Evolutionary conservation across 768 basidiomycete species (phyloP).

Genomic region (Tulasnella sp.): DNA sequence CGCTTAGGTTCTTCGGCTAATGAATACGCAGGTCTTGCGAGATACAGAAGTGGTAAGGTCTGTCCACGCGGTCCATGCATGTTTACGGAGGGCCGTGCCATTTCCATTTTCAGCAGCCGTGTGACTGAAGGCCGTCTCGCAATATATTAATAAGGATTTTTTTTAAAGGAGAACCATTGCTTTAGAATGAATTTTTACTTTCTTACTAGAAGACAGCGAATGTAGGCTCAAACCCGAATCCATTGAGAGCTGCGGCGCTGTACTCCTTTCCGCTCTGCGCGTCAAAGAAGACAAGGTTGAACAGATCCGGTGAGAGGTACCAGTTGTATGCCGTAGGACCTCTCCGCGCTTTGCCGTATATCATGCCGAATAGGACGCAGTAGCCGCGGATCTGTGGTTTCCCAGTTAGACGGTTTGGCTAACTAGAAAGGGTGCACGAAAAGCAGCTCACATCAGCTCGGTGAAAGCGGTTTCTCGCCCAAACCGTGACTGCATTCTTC

Average conservation of each 20-base stretch:
- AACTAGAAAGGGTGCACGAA: too few species aligned
- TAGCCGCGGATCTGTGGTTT: background rate
- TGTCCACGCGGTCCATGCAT: too few species aligned
- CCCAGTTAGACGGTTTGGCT: too few species aligned
- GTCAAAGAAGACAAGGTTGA: background rate
- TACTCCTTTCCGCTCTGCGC: background rate
- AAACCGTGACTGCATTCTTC: background rate
- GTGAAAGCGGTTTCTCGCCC: background rate
- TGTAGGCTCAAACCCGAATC: background rate
- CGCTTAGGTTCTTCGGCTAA: too few species aligned
- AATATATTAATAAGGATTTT: too few species aligned
- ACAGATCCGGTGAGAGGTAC: background rate
- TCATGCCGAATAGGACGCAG: background rate
- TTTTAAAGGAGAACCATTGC: too few species aligned
- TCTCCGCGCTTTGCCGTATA: background rate
- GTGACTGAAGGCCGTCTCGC: too few species aligned
- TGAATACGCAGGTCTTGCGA: too few species aligned
- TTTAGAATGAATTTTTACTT: too few species aligned
- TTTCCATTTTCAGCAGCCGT: too few species aligned
- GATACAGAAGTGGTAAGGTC: too few species aligned
- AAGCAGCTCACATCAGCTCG: background rate
- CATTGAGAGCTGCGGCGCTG: background rate
- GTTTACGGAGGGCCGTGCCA: too few species aligned
- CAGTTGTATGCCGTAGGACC: background rate
- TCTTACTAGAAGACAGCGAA: background rate